Conservation (phyloP, 257 asterid species). For the Solanum lignicaule region DNA sequence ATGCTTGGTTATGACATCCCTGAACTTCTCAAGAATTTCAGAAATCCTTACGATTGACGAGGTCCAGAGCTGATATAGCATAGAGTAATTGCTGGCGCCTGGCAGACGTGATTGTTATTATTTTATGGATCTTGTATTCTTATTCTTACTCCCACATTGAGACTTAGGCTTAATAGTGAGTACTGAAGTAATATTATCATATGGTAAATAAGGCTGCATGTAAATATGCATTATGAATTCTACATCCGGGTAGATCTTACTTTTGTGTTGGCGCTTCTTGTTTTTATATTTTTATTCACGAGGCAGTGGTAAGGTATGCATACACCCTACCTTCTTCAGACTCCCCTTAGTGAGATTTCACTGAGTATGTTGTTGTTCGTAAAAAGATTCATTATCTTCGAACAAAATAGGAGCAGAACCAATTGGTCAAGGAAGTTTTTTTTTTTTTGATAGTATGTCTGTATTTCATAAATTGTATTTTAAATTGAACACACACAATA, state of each 20-base stretch:
- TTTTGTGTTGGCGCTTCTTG: not conserved
- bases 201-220: not conserved
- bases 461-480: no score
- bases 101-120: not conserved
- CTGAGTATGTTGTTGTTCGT: no score
- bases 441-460: no score
- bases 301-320: not conserved
- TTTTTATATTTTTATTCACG: not conserved
- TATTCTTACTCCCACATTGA: not conserved
- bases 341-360: not conserved
- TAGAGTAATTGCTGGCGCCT: not conserved
- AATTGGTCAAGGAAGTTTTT: not conserved
- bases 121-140: not conserved
- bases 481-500: not conserved
- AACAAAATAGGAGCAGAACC: not conserved
- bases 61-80: not conserved
- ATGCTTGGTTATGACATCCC: conserved; percentile 97
- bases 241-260: not conserved
- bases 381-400: not conserved
- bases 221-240: not conserved
- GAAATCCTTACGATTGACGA: conserved; percentile 71
- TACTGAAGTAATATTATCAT: not conserved
- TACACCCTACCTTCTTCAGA: not conserved
- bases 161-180: not conserved
- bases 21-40: conserved; percentile 70